Evolutionary conservation across 176 grass and related monocot genomes (phyloP), one percentile per base, ranked within the genome.

Genomic region (Dendrocalamus sinicus): DNA sequence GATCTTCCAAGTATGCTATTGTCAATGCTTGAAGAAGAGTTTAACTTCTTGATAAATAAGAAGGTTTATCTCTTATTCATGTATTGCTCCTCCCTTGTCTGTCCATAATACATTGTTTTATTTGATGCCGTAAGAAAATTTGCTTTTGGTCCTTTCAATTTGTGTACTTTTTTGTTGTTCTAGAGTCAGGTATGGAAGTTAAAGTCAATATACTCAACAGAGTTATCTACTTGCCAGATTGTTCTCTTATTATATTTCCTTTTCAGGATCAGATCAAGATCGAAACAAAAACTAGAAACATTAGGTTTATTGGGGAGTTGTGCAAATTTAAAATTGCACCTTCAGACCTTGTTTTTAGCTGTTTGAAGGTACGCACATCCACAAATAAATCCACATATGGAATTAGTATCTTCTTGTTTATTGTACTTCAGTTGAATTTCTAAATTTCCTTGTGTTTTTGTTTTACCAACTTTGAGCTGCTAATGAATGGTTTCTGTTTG

Each of bases 181-280:
- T 46, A 20, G 24, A 35, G 32, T 35, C 32, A 35, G 32, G 32
- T 35, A 35, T 35, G 32, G 32, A 35, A 4, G 3, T 35, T 35
- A 35, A 35, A 13, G 46, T 67, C 47, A 68, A 47, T 54, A 41
- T 14, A 24, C 13, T 20, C n/a, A 51, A 69, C 30, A 81, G 47
- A 11, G 19, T 15, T 69, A 54, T 53, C 63, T 81, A 67, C 30
- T 74, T 51, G 53, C 28, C 16, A 82, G 37, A 19, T 11, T 46
- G 45, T 46, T 46, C 45, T 46, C 9, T 40, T 78, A 8, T 68
- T 72, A 23, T 88, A 20, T 84, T 79, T 69, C 52, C 73, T 47
- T 93, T 81, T 91, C 91, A 98, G 95, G 95, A 98, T 87, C 95
- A 93, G 79, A 98, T 92, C 45, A 98, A 98, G 64, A 95, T 98